Percentiles rank a stretch among this genome's conserved stretches.
Evolutionary conservation across 2,329 filamentous ascomycete genomes (phyloP).

Genomic region (Fusarium compactum): DNA sequence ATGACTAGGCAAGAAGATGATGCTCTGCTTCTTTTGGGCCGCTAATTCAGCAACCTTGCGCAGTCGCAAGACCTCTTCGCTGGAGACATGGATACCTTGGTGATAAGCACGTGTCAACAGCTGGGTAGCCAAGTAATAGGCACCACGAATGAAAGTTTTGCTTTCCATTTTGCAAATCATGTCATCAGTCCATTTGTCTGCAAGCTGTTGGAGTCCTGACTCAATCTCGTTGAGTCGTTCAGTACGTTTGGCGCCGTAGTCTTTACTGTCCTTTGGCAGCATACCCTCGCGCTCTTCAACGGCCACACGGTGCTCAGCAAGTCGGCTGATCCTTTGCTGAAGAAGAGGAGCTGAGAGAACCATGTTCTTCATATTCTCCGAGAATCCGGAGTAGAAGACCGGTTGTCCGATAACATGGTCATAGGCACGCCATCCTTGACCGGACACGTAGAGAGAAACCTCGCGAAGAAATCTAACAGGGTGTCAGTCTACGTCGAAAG

Average conservation of each 20-base stretch:
- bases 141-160: slow-evolving; percentile 89
- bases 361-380: slow-evolving; percentile 85
- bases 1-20: slow-evolving; percentile 95
- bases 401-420: slow-evolving; percentile 90
- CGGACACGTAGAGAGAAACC: slow-evolving; percentile 91
- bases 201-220: slow-evolving; percentile 79
- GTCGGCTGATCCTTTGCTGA: slow-evolving; percentile 77
- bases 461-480: slow-evolving; percentile 83
- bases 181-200: slow-evolving; percentile 86
- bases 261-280: slow-evolving; percentile 67
- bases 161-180: slow-evolving; percentile 99
- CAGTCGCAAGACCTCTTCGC: slow-evolving; percentile 88
- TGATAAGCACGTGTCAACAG: slow-evolving; percentile 93
- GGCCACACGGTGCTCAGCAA: slow-evolving; percentile 79
- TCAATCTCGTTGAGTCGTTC: slow-evolving; percentile 75
- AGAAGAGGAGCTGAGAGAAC: slow-evolving; percentile 83
- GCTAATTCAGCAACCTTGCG: slow-evolving; percentile 86
- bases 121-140: slow-evolving; percentile 91
- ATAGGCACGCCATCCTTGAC: slow-evolving; percentile 95
- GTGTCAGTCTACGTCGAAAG: slow-evolving; percentile 19
- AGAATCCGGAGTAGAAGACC: slow-evolving; percentile 92
- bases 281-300: slow-evolving; percentile 83
- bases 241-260: slow-evolving; percentile 63
- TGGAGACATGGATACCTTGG: slow-evolving; percentile 96
- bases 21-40: slow-evolving; percentile 88